Percentiles rank a stretch among this genome's conserved stretches.
Evolutionary conservation across 2,329 filamentous ascomycete species (phyloP).

Genomic region (Sclerotinia borealis): DNA sequence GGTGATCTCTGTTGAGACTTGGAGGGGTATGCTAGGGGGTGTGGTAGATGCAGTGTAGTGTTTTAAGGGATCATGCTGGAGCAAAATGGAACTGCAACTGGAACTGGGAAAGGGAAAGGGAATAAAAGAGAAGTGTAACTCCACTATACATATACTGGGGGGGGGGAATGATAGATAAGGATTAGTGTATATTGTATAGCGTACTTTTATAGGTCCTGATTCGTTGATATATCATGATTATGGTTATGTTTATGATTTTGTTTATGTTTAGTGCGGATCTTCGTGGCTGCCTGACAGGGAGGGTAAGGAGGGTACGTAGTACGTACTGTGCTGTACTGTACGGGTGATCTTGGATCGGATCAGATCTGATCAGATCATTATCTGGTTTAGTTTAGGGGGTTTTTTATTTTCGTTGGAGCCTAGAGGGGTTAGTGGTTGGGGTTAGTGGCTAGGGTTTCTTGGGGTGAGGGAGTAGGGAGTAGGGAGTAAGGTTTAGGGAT

Average conservation of each 20-base stretch:
- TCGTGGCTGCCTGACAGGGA: not conserved
- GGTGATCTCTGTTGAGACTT: not conserved
- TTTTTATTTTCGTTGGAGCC: no score
- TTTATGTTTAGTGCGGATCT: not conserved
- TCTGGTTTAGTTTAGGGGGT: not conserved
- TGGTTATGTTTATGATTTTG: not conserved
- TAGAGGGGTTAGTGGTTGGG: no score
- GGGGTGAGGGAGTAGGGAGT: not conserved
- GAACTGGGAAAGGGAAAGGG: not conserved
- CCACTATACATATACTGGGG: not conserved
- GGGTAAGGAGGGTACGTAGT: no score
- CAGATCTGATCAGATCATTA: not conserved
- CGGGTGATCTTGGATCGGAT: not conserved
- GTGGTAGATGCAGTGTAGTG: not conserved
- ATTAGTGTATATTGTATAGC: not conserved
- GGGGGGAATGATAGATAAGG: not conserved
- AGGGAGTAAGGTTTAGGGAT: not conserved
- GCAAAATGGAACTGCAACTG: not conserved
- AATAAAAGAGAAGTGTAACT: not conserved
- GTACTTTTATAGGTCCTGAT: no score
- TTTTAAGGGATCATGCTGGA: not conserved
- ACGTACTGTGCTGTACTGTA: no score
- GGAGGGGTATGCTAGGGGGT: no score
- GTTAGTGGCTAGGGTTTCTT: no score
- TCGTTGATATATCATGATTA: not conserved